These are phyloP conservation scores for Raddia guianensis DNA, from an alignment of 176 grass and related monocot species.

Conservation along the genomic window DNA sequence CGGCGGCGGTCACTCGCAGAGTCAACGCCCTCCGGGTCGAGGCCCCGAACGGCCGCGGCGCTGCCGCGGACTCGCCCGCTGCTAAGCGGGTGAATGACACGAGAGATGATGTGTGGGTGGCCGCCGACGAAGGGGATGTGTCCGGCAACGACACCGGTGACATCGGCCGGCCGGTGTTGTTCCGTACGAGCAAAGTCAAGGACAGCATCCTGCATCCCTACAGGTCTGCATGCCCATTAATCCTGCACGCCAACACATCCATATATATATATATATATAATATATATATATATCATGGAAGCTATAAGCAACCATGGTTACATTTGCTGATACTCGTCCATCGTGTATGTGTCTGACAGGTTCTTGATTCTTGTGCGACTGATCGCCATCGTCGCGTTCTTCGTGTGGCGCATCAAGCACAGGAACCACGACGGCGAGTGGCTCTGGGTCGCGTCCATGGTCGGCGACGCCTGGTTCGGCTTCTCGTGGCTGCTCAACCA, in stretches of 20 bases:
- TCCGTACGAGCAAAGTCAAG: constrained; percentile 53
- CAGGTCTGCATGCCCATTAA: constrained; percentile 34
- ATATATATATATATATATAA: too few species aligned
- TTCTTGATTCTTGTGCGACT: constrained; percentile 40
- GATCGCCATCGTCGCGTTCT: constrained; percentile 40
- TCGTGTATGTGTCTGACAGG: not conserved
- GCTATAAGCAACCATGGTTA: not conserved
- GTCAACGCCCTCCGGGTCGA: constrained; percentile 31
- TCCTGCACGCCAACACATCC: not conserved
- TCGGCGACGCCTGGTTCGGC: constrained; percentile 49
- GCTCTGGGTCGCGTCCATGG: constrained; percentile 50
- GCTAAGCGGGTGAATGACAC: constrained; percentile 15
- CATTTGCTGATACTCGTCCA: not conserved
- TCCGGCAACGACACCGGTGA: not conserved
- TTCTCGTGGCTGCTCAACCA: constrained; percentile 55
- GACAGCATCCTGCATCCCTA: constrained; percentile 53
- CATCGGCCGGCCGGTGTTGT: constrained; percentile 30
- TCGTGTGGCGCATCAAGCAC: constrained; percentile 43
- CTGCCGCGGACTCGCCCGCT: not conserved
- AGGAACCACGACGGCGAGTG: constrained; percentile 37
- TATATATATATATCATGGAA: too few species aligned
- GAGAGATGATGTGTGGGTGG: constrained; percentile 48
- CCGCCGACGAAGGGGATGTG: constrained; percentile 19
- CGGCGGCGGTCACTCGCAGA: constrained; percentile 33
- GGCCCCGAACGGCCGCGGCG: too few species aligned